A percentile compares a stretch with the other conserved stretches of the same genome.
These are phyloP conservation scores for Saraca asoca DNA, from an alignment of 331 rosid species.

Conservation along the genomic window DNA sequence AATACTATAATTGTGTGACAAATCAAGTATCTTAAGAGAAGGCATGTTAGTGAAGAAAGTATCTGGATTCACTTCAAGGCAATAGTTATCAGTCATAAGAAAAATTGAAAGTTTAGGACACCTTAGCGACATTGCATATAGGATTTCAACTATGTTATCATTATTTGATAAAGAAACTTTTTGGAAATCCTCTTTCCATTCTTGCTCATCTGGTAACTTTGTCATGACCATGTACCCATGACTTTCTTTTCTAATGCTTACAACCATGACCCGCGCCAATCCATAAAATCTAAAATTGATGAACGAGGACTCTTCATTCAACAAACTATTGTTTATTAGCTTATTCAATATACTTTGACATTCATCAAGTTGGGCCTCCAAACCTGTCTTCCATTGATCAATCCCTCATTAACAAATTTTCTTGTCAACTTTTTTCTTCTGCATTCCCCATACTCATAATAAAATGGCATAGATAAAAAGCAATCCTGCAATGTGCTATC, in stretches of 20 bases:
- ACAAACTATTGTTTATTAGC: neutral
- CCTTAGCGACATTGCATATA: neutral
- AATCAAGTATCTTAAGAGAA: neutral
- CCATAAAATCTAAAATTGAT: no score
- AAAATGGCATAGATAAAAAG: neutral
- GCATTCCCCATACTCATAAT: no score
- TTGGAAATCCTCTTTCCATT: slow-evolving; percentile 23
- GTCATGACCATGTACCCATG: no score
- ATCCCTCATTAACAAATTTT: neutral
- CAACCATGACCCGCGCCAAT: no score
- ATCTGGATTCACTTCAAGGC: neutral
- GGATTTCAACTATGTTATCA: neutral
- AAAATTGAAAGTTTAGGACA: slow-evolving; percentile 20
- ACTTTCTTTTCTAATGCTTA: no score
- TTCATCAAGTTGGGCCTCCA: neutral
- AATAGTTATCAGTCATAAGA: rapidly evolving
- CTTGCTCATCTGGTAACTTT: neutral
- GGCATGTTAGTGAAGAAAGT: slow-evolving; percentile 28
- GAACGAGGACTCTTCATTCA: neutral
- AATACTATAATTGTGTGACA: neutral
- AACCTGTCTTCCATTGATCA: neutral
- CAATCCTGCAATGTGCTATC: neutral
- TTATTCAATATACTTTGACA: neutral
- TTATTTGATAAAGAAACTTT: neutral
- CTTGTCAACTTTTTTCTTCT: neutral